Evolutionary conservation across 2,329 filamentous ascomycete genomes (phyloP).

Genomic region (Chalaropsis ovoidea): DNA sequence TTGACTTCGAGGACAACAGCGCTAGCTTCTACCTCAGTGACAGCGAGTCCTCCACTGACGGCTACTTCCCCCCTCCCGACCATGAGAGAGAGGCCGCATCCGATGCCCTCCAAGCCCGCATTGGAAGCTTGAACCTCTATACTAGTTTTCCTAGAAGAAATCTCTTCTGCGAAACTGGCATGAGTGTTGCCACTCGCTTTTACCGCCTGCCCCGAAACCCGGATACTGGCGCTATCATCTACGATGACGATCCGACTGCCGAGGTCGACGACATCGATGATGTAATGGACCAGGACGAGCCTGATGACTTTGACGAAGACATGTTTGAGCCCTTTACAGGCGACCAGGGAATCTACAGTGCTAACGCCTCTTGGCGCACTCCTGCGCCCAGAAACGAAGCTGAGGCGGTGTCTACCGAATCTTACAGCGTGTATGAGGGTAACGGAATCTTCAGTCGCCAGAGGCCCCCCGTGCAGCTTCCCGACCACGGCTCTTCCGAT

Average conservation of each 20-base stretch:
- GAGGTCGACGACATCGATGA: background rate
- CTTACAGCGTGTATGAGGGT: background rate
- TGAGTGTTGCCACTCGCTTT: conserved; percentile 1
- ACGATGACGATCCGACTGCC: background rate
- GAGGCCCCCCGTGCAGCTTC: background rate
- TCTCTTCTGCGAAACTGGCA: background rate
- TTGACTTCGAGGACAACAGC: no score
- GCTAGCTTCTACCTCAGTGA: background rate
- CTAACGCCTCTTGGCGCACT: no score
- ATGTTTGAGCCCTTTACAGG: background rate
- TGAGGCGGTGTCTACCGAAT: background rate
- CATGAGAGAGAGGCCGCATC: background rate
- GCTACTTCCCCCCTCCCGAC: background rate
- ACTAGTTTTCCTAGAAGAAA: background rate
- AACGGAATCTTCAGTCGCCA: background rate
- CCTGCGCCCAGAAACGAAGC: background rate
- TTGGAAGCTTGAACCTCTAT: background rate
- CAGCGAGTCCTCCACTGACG: background rate
- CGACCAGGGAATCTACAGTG: background rate
- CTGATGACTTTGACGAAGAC: background rate
- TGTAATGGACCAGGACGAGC: background rate
- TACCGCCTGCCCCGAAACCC: background rate
- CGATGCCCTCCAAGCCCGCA: background rate
- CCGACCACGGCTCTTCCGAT: background rate
- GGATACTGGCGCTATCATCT: background rate